phyloP scores from a whole-genome alignment of 257 asterid species.

The Solanum phureja region DNA sequence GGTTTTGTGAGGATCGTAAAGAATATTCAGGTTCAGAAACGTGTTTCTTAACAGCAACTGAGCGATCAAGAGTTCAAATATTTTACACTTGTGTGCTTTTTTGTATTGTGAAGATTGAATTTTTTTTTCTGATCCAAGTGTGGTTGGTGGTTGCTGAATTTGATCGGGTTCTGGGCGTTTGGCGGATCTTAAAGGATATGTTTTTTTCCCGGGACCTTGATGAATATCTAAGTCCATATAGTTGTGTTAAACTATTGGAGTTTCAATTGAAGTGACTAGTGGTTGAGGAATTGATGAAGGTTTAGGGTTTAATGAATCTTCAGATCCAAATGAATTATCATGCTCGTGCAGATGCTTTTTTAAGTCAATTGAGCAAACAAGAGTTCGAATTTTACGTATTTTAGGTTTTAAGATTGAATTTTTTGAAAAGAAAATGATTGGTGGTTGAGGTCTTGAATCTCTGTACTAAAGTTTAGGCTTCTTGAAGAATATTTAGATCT shows the following conservation, averaged over 20 bases:
- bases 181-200: not conserved
- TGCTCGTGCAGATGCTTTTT: not conserved
- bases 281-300: not conserved
- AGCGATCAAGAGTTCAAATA: not conserved
- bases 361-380: not conserved
- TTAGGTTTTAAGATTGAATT: not conserved
- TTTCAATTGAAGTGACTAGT: not conserved
- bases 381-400: not conserved
- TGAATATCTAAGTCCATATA: not conserved
- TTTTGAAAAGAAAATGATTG: not conserved
- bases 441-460: not conserved
- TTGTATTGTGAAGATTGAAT: not conserved
- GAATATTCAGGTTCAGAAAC: not conserved
- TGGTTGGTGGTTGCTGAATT: not conserved
- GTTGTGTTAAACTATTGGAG: not conserved
- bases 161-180: not conserved
- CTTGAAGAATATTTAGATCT: not conserved
- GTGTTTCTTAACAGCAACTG: not conserved
- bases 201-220: not conserved
- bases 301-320: not conserved
- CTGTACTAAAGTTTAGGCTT: not conserved
- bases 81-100: not conserved
- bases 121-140: not conserved
- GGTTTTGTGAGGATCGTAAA: not conserved
- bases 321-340: not conserved